Base-by-base conservation (phyloP, 2,329 filamentous ascomycete genomes). In the Zasmidium citrigriseum region DNA sequence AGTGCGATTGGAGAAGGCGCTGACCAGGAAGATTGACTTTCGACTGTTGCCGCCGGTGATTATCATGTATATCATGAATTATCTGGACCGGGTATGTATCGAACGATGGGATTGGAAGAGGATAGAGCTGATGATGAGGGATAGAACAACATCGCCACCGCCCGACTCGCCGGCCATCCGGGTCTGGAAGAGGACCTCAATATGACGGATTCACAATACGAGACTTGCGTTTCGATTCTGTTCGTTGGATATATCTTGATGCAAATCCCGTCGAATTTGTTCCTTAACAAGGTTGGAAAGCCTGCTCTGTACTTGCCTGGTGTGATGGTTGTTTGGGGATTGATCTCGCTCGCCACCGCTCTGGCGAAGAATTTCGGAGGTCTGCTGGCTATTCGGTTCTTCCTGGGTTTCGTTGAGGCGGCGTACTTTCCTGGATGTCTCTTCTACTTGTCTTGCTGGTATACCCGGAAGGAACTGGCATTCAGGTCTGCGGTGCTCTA, bases 11-110 rank as follows among this genome's bases (percentile, higher is more conserved):
- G 87, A 90, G 68, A 77, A 73, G 52, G 79, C 75, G 20, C 76
- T 92, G 67, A 83, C 86, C 70, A 83, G 86, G 65, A 92, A 91
- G 76, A 86, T 92, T 55, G 89, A 92, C 69, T 66, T 81, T 20
- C 82, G 88, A 52, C 59, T 91, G 72, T 77, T 90, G 57, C 87
- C 88, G 0, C 86, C 86, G 74, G 78, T 91, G 57, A 84, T 91
- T 49, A 72, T 91, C 63, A 89, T 91, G 77, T 91, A 91, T 68
- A 89, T 91, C 70, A 80, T 89, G 76, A 91, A 91, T 75, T 91
- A 90, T 72, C 74, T 89, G 12, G 84, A 86, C 41, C 41, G 63
- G 46, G 60, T 58, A 64, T 57, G 63, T 34, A 34, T 11, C 20
- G 11, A 1, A 24, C 4, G 38, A 25, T 9, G 24, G 10, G 9